These are phyloP conservation scores for Caryopteris hybrid DNA, from an alignment of 305 asterid genomes.

Conservation along the genomic window DNA sequence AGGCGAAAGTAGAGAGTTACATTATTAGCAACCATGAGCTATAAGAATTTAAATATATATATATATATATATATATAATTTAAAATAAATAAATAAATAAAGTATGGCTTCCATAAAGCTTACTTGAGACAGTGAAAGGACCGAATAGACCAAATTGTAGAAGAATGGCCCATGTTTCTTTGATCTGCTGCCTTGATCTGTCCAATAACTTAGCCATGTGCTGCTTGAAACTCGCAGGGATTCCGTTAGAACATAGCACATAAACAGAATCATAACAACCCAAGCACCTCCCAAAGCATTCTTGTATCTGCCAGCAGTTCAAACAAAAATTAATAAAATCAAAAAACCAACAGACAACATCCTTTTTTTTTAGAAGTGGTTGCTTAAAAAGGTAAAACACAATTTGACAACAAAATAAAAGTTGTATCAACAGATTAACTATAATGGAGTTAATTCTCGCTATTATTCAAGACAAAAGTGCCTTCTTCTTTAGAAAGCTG, in stretches of 20 bases:
- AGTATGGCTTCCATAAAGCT: constrained; percentile 20
- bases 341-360: constrained; percentile 7
- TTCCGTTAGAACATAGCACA: constrained; percentile 68
- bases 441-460: not conserved
- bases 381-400: not conserved
- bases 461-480: not conserved
- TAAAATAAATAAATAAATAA: not conserved
- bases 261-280: constrained; percentile 75
- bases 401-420: not conserved
- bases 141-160: constrained; percentile 73
- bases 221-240: constrained; percentile 80
- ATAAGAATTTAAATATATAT: not conserved
- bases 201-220: constrained; percentile 97
- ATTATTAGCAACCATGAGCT: constrained; percentile 1
- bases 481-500: not conserved
- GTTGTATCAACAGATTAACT: not conserved
- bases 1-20: constrained; percentile 5
- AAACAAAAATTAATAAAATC: constrained; percentile 15
- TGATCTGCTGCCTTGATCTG: constrained; percentile 50
- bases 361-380: not conserved
- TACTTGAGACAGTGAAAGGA: constrained; percentile 86
- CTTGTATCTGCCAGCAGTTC: constrained; percentile 64
- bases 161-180: constrained; percentile 47
- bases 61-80: no score
- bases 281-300: constrained; percentile 95